Base-by-base conservation (phyloP, 2,329 filamentous ascomycete species). In the Trichoderma aggressivum region DNA sequence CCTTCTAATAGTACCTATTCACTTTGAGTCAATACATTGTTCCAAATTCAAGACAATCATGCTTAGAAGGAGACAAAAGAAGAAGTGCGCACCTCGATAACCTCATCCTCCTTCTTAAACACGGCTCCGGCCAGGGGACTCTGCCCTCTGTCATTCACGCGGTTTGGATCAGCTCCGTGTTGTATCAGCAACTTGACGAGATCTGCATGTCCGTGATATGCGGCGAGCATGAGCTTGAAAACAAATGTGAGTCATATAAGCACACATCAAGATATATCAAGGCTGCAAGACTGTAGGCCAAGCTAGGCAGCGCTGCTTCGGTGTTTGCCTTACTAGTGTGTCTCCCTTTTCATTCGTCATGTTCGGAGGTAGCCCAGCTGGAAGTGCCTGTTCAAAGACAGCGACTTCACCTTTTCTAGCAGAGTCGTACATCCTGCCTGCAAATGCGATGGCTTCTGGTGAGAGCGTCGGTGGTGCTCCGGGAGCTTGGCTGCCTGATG, bases 331-430 rank as follows among this genome's bases (percentile, higher is more conserved):
- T 83, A 89, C 87, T 72, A 93, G 80, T n/a, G 87, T 92, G 78
- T 94, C 91, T 62, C 91, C 91, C 74, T 91, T 90, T 63, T 91
- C 86, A 75, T 93, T 93, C 26, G 90, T 92, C 79, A 93, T 83
- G 75, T 92, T 93, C 1, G 87, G 83, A 0, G 91, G 91, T 30
- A 93, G 82, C 1, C 91, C 91, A 2, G 88, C 88, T 1, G 85
- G 83, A 47, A 94, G 79, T 61, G 91, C 91, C 79, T 90, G 86
- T 55, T 85, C 78, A n/a, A 94, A 87, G 14, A 88, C 79, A 6
- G 85, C 77, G 3, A 86, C 82, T 62, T 90, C 82, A 70, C 91
- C 91, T 26, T 80, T 77, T 36, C 91, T 86, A 1, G 91, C 90
- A 32, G 89, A 86, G 74, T 92, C 86, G 81, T 91, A 93, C 81